Evolutionary conservation across 2,329 filamentous ascomycete species (phyloP).

Genomic region (Xylaria sp.): DNA sequence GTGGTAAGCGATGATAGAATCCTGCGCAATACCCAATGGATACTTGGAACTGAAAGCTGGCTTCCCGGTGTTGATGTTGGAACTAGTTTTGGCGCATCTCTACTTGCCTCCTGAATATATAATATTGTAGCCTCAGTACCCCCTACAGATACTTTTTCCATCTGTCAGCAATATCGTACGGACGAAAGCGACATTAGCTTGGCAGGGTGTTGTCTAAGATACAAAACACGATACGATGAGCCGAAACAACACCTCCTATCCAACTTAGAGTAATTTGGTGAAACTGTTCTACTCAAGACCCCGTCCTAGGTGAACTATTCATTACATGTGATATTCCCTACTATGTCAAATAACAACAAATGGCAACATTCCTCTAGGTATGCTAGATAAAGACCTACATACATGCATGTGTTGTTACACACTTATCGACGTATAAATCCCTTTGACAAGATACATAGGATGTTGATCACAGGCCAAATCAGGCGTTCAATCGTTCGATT

Average conservation of each 20-base stretch:
- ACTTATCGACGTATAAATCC: background rate
- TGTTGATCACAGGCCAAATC: background rate
- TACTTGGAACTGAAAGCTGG: background rate
- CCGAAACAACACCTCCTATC: background rate
- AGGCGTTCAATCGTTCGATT: background rate
- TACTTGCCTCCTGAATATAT: background rate
- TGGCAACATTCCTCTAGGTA: background rate
- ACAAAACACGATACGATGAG: background rate
- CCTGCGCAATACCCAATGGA: background rate
- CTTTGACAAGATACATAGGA: background rate
- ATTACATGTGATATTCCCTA: background rate
- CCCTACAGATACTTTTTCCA: background rate
- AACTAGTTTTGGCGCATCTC: background rate
- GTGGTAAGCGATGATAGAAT: background rate
- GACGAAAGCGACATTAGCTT: background rate
- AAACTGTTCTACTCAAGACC: background rate
- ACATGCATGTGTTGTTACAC: background rate
- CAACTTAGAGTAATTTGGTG: background rate
- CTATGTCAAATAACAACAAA: background rate
- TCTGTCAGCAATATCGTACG: background rate
- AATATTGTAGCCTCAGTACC: background rate
- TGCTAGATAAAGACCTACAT: background rate
- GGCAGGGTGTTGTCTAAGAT: background rate
- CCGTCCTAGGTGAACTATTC: background rate
- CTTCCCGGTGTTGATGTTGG: background rate